Base-by-base conservation (phyloP, 306 rosid species). In the Trifolium repens region DNA sequence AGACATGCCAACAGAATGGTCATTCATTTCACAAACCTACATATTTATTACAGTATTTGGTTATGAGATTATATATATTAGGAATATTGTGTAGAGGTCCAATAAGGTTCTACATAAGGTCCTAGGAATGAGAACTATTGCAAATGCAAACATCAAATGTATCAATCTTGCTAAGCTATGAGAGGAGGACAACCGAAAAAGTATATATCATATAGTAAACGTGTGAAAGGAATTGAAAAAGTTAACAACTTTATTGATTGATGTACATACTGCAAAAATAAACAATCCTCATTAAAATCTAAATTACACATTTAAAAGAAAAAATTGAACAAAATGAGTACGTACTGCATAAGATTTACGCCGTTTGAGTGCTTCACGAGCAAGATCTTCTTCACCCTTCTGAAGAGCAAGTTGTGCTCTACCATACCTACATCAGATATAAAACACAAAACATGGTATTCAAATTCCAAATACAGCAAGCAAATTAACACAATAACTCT, bases 331-430 rank as follows among this genome's bases (percentile, higher is more conserved):
- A 65, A 74, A 73, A 75, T 32, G 64, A 80, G 69, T 64, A 84
- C 90, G 11, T 86, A 86, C 98, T 5, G 96, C 96, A 86, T 82
- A 91, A 69, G 98, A 91, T 87, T 94, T 94, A 60, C 97, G 92
- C 87, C 97, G 89, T 79, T 88, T 94, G 55, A 94, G 79, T 66
- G 98, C 98, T 88, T 94, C 98, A 40, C 98, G 98, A 70, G 98
- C 97, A 79, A 94, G 97, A 81, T 88, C 93, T 79, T 94, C 98
- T 35, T 94, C 89, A 66, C 97, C 98, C 80, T 94, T 94, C 83
- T 83, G 87, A 73, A 94, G 92, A 67, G 98, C 98, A 71, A 94
- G 87, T 74, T 94, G 98, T 43, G 98, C 98, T 76, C 87, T 94
- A 13, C 91, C 84, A 63, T 91, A 94, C 98, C 98, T 91, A 84